phyloP scores from a whole-genome alignment of 2,329 filamentous ascomycete genomes.

The Ophiostoma fasciatum region DNA sequence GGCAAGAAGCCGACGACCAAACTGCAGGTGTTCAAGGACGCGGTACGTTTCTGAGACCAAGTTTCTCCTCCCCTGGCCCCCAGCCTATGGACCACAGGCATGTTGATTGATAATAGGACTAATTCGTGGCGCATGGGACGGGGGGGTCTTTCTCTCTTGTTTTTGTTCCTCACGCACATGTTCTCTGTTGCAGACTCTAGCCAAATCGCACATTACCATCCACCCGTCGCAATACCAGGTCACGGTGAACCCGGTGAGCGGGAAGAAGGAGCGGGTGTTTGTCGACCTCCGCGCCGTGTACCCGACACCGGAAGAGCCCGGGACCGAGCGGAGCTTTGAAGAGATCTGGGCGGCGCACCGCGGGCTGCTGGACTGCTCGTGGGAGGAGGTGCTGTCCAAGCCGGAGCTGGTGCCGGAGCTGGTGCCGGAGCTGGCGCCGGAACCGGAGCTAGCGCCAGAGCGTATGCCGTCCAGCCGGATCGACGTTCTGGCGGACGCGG shows the following conservation, averaged over 20 bases:
- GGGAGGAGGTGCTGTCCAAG: conserved; percentile 29
- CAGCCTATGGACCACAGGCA: conserved; percentile 15
- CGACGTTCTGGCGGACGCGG: conserved; percentile 17
- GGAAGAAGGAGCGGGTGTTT: conserved; percentile 73
- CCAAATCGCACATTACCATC: conserved; percentile 48
- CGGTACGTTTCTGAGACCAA: conserved; percentile 50
- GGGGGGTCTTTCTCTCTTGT: conserved; percentile 33
- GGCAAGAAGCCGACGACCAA: conserved; percentile 71
- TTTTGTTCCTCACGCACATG: conserved; percentile 20
- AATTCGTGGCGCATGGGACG: conserved; percentile 41
- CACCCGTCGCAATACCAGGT: conserved; percentile 61
- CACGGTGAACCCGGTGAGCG: conserved; percentile 66
- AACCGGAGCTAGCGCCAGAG: conserved; percentile 6
- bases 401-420: neutral
- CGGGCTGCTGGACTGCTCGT: conserved; percentile 49
- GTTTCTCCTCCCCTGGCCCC: neutral
- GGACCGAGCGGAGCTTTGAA: conserved; percentile 76
- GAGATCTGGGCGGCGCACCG: conserved; percentile 69
- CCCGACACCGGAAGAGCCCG: conserved; percentile 55
- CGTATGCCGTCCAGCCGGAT: conserved; percentile 18
- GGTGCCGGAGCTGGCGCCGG: neutral
- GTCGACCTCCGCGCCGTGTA: conserved; percentile 79
- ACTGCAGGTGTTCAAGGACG: conserved; percentile 87
- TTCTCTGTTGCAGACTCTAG: conserved; percentile 39
- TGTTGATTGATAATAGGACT: conserved; percentile 96